These are phyloP conservation scores for Solanum pennellii DNA, from an alignment of 257 asterid species.

Conservation along the genomic window DNA sequence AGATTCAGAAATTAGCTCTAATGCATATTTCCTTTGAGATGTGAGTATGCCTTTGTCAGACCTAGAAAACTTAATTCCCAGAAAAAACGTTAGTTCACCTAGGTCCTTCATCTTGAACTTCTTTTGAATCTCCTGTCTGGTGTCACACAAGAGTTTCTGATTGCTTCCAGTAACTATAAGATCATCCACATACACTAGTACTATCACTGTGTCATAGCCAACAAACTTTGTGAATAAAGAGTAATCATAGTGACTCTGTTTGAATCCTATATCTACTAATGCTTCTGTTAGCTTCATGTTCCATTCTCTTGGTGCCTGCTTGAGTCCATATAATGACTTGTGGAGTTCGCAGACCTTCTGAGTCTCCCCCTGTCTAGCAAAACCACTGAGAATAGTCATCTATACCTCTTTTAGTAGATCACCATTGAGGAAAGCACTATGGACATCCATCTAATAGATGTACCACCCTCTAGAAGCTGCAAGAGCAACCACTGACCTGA, in stretches of 20 bases:
- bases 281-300: background rate
- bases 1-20: too few relatives aligned
- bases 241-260: background rate
- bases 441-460: too few relatives aligned
- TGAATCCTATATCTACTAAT: background rate
- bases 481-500: background rate
- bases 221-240: background rate
- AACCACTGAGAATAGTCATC: background rate
- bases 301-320: background rate
- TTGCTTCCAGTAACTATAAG: too few relatives aligned
- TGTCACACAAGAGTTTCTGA: too few relatives aligned
- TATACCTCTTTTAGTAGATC: background rate
- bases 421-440: too few relatives aligned
- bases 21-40: background rate
- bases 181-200: background rate
- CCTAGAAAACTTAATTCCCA: background rate
- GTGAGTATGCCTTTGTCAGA: background rate
- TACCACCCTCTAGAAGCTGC: background rate
- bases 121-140: too few relatives aligned
- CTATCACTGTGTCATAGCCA: background rate
- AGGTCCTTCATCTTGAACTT: too few relatives aligned
- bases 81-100: too few relatives aligned
- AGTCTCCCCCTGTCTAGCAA: background rate
- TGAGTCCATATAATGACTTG: background rate
- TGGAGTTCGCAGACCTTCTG: background rate